Conservation (phyloP, 208 protist species). For the Acanthamoeba royreba region DNA sequence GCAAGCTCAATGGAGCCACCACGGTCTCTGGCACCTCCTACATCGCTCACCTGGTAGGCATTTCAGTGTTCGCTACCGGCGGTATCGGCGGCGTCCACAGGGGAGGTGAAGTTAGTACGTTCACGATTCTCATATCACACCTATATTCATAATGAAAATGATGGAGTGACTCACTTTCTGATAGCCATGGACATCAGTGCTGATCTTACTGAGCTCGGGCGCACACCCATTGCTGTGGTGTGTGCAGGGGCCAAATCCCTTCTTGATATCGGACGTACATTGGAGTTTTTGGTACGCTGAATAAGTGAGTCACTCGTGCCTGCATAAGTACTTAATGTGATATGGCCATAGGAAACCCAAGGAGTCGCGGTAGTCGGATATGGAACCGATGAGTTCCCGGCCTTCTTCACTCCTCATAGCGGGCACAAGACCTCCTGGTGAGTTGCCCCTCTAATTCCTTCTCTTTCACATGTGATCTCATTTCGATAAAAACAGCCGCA, state of each 20-base stretch:
- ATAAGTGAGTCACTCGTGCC: neutral
- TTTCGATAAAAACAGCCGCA: slow-evolving; percentile 2
- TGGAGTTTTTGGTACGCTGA: slow-evolving; percentile 84
- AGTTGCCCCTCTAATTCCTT: neutral
- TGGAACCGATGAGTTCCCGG: slow-evolving; percentile 78
- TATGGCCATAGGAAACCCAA: slow-evolving; percentile 57
- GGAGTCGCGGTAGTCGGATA: slow-evolving; percentile 77
- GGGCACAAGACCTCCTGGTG: neutral
- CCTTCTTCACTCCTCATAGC: slow-evolving; percentile 80
- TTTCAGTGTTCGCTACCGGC: slow-evolving; percentile 87
- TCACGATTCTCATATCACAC: neutral
- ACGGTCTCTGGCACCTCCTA: slow-evolving; percentile 87
- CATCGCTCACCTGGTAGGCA: slow-evolving; percentile 74
- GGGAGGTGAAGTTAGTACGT: slow-evolving; percentile 65
- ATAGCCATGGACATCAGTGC: slow-evolving; percentile 83
- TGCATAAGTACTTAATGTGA: neutral
- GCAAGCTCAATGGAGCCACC: slow-evolving; percentile 77
- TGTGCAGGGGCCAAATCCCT: slow-evolving; percentile 89
- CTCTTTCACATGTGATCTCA: neutral
- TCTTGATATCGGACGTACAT: slow-evolving; percentile 86
- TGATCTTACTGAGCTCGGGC: slow-evolving; percentile 87
- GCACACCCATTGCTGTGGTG: slow-evolving; percentile 79
- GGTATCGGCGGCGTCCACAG: slow-evolving; percentile 90
- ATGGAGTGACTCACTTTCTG: neutral
- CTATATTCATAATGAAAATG: neutral